These are phyloP conservation scores for Nicotiana knightiana DNA, from an alignment of 257 asterid species.

Conservation along the genomic window DNA sequence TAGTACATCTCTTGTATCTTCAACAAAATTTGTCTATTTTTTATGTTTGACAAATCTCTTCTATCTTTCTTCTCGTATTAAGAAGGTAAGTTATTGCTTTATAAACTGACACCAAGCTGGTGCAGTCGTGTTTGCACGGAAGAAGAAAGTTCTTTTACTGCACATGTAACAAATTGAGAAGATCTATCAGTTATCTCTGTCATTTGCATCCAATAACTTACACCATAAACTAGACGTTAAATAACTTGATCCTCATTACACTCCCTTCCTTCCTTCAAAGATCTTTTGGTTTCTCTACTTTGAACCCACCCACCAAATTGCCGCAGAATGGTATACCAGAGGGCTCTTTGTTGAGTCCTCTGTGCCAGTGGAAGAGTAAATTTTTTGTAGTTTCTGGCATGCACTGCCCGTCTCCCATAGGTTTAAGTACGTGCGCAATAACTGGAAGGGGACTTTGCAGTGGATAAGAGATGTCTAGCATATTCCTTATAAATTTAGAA, in stretches of 20 bases:
- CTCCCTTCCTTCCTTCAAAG: background rate
- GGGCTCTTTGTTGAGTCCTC: background rate
- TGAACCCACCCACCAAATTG: background rate
- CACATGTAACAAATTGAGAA: background rate
- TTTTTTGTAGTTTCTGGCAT: constrained; percentile 1
- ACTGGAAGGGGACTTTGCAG: background rate
- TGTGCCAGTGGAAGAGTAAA: background rate
- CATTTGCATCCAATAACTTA: background rate
- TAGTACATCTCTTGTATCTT: background rate
- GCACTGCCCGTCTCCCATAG: background rate
- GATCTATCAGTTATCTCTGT: background rate
- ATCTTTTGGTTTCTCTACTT: background rate
- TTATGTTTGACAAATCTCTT: constrained; percentile 3
- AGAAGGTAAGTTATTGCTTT: background rate
- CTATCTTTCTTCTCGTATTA: background rate
- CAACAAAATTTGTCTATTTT: background rate
- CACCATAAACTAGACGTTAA: background rate
- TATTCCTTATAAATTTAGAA: background rate
- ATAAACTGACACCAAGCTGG: background rate
- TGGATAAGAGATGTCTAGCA: background rate
- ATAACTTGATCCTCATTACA: background rate
- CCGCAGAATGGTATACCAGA: background rate
- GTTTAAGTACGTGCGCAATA: background rate
- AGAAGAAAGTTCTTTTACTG: background rate
- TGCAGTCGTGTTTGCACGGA: background rate